Base-by-base conservation (phyloP, 352 stramenopile species). In the Phytophthora sansomeana region DNA sequence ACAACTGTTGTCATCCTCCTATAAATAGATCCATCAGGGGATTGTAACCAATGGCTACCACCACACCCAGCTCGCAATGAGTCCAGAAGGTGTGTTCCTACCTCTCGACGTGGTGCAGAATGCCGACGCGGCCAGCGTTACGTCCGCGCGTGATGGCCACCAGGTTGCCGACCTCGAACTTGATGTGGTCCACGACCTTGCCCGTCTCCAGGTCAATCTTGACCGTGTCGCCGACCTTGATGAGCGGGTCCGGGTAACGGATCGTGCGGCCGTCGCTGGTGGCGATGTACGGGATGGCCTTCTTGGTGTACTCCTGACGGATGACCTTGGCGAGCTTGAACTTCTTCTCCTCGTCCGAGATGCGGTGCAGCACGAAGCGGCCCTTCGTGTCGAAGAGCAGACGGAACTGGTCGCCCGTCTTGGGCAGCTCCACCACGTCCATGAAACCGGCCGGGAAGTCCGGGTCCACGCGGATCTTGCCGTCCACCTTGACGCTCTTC, bases 301-400 rank as follows among this genome's bases (percentile, higher is more conserved):
- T 99, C 73, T 93, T 91, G 17, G 93, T 98, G 66, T 98, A 92
- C 76, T 97, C 95, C 64, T 98, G 82, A 60, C 86, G 83, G 74
- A 98, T 98, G 33, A 99, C 94, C 81, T 98, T 98, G 80, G 94
- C 98, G 57, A 99, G 97, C 93, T 99, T 99, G 90, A 93, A 99
- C 74, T 96, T 95, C 67, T 97, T 97, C 88, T 99, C 97, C 67
- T 99, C 91, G 63, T 97, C 85, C 55, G 95, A 90, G 69, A 99
- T 93, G 57, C 95, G 89, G 89, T 99, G 97, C 49, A 99, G 86
- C 61, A 99, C 92, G 71, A 99, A 99, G 67, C 98, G 95, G 81
- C 98, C 97, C 92, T 99, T 99, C 59, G 88, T 97, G 83, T 99
- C 97, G 86, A 98, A 99, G 48, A 99, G 55, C 6, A 99, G 84